A percentile compares a stretch with the other conserved stretches of the same genome.
These are phyloP conservation scores for Byssothecium circinans DNA, from an alignment of 2,329 filamentous ascomycete species.

Conservation along the genomic window DNA sequence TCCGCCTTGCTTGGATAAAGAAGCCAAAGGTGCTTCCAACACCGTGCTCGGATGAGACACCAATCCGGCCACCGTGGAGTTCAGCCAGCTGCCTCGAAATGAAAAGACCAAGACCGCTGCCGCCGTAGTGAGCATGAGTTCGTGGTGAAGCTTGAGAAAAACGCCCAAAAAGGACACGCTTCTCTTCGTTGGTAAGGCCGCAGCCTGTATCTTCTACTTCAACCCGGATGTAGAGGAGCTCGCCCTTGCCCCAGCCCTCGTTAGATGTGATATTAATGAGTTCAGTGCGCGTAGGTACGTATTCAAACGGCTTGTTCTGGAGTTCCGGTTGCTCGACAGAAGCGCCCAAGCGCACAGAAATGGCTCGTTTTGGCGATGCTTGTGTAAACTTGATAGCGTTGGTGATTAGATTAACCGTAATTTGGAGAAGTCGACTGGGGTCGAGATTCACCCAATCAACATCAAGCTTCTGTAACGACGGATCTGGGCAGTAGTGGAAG, in stretches of 20 bases:
- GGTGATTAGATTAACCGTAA: constrained; percentile 48
- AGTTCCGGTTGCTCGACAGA: constrained; percentile 34
- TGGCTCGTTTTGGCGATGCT: constrained; percentile 33
- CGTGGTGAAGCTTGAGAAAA: constrained; percentile 40
- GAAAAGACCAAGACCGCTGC: constrained; percentile 41
- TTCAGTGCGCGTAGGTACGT: constrained; percentile 25
- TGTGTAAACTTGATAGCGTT: constrained; percentile 53
- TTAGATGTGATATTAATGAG: constrained; percentile 20
- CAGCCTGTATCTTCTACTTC: constrained; percentile 38
- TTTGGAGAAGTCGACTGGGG: constrained; percentile 47
- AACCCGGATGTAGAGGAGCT: constrained; percentile 31
- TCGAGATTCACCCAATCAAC: constrained; percentile 48
- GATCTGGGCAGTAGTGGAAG: constrained; percentile 35
- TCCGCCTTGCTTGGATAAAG: constrained; percentile 26
- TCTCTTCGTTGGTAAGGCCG: constrained; percentile 34
- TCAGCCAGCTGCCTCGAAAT: constrained; percentile 41
- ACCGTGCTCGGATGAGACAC: constrained; percentile 32
- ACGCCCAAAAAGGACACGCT: constrained; percentile 34
- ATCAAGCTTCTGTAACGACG: constrained; percentile 35
- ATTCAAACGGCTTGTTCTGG: constrained; percentile 24
- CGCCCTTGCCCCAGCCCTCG: constrained; percentile 33
- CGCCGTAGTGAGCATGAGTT: constrained; percentile 40
- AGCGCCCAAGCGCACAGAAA: constrained; percentile 45
- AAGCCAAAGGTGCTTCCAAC: constrained; percentile 40
- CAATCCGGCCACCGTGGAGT: constrained; percentile 41